Conservation (phyloP, 1,284 basidiomycete species). For the Microbotryum violaceum region DNA sequence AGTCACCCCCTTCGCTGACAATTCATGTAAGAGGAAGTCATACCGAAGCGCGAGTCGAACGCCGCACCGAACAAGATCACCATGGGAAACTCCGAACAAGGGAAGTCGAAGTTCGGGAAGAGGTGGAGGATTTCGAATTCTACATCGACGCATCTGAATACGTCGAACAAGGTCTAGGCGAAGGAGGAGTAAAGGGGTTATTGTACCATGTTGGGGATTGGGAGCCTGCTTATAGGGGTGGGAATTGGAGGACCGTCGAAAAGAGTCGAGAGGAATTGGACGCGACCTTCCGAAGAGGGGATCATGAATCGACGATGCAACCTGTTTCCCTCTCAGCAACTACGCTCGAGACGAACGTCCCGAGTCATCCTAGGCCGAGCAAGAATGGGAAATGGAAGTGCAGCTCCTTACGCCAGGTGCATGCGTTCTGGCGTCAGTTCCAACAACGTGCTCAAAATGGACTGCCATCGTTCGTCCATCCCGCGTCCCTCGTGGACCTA, state of each 20-base stretch:
- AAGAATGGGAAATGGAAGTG: background rate
- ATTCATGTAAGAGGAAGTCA: background rate
- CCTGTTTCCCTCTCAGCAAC: background rate
- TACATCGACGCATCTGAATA: background rate
- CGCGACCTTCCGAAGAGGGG: background rate
- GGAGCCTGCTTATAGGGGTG: slow-evolving; percentile 8
- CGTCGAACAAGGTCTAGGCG: slow-evolving; percentile 4
- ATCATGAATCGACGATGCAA: background rate
- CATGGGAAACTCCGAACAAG: background rate
- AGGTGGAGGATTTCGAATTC: slow-evolving; percentile 11
- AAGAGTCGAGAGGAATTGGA: background rate
- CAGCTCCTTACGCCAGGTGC: slow-evolving; percentile 1
- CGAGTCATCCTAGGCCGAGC: background rate
- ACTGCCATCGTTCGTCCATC: background rate
- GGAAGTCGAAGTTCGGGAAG: background rate
- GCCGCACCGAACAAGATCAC: background rate
- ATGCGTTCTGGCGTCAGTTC: background rate
- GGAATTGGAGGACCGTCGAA: background rate
- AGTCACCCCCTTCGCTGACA: background rate
- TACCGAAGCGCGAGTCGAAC: background rate
- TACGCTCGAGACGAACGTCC: background rate
- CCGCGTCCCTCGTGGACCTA: slow-evolving; percentile 1
- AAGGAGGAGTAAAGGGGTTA: slow-evolving; percentile 3
- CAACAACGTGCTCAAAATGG: background rate
- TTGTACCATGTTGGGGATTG: slow-evolving; percentile 7